phyloP scores from a whole-genome alignment of 176 grass and related monocot genomes.

The Phoenix roebelenii region DNA sequence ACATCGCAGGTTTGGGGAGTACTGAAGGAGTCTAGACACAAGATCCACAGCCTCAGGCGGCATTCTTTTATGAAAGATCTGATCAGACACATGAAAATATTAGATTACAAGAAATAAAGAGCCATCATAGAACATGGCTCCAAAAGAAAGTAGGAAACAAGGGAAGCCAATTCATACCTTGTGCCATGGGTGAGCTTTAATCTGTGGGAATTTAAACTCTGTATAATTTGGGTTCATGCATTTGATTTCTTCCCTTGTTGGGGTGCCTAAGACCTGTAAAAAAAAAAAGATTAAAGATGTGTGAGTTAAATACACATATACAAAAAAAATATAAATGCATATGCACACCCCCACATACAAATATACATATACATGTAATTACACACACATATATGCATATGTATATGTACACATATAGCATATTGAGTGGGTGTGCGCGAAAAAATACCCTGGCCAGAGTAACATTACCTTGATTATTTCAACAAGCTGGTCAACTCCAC shows the following conservation, averaged over 20 bases:
- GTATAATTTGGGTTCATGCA: slow-evolving; percentile 86
- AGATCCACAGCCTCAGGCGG: slow-evolving; percentile 74
- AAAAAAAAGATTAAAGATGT: neutral
- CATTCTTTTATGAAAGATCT: slow-evolving; percentile 67
- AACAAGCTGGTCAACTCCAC: slow-evolving; percentile 78
- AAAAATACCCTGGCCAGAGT: neutral
- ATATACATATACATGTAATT: too few relatives aligned
- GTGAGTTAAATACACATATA: too few relatives aligned
- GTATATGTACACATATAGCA: neutral
- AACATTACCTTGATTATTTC: slow-evolving; percentile 66
- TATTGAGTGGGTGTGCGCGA: neutral
- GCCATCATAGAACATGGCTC: too few relatives aligned
- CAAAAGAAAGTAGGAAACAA: too few relatives aligned
- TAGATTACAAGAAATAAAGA: neutral
- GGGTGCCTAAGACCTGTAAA: slow-evolving; percentile 59
- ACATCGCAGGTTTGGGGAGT: slow-evolving; percentile 66
- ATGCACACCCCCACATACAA: too few relatives aligned
- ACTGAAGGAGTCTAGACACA: slow-evolving; percentile 64
- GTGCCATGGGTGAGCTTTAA: slow-evolving; percentile 80
- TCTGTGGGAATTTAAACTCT: slow-evolving; percentile 73
- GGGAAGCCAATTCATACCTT: slow-evolving; percentile 30
- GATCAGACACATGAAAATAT: neutral
- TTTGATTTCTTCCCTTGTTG: slow-evolving; percentile 80
- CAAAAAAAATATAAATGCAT: too few relatives aligned
- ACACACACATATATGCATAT: too few relatives aligned